Evolutionary conservation across 306 rosid genomes (phyloP), one percentile per base, ranked within the genome.

Genomic region (Mucuna pruriens): DNA sequence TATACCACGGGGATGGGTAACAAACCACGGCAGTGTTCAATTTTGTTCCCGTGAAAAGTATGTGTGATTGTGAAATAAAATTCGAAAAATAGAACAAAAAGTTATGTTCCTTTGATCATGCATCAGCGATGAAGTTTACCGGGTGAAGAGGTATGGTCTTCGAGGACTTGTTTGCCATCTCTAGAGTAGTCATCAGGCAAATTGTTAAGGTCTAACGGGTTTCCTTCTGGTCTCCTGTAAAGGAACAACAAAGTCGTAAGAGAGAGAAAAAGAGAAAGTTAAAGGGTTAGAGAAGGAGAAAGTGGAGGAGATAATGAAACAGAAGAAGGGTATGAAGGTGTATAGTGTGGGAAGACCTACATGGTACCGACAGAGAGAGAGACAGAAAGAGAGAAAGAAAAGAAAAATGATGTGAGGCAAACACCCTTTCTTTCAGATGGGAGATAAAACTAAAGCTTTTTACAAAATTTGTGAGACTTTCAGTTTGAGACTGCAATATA

Each of bases 141-240:
- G 36, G 95, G 76, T 23, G 88, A 86, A 83, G 67, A 71, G 60
- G 55, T 74, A 40, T 82, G 91, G 31, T 86, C 94, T 46, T 92
- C 89, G 49, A 84, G 62, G 73, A 76, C 62, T 64, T 90, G 98
- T 83, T 92, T 90, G 48, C 92, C 91, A 75, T 83, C 87, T 78
- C 89, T 78, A 44, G 65, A 83, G 85, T 82, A 88, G 22, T 94
- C 98, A 74, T 91, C 97, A 4, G 98, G 98, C 77, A 94, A 90
- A 83, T 91, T 94, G 89, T 92, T 94, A 86, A 94, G 98, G 86
- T 94, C 98, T 75, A 94, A 87, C 4, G 98, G 94, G 80, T 88
- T 92, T 40, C 86, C 90, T 46, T 86, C 89, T 38, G 96, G 92
- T 86, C 94, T 83, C 99, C 99, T 95, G 96, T 42, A 68, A 81